These are phyloP conservation scores for Fraxinus floribunda DNA, from an alignment of 305 asterid genomes.

Conservation along the genomic window DNA sequence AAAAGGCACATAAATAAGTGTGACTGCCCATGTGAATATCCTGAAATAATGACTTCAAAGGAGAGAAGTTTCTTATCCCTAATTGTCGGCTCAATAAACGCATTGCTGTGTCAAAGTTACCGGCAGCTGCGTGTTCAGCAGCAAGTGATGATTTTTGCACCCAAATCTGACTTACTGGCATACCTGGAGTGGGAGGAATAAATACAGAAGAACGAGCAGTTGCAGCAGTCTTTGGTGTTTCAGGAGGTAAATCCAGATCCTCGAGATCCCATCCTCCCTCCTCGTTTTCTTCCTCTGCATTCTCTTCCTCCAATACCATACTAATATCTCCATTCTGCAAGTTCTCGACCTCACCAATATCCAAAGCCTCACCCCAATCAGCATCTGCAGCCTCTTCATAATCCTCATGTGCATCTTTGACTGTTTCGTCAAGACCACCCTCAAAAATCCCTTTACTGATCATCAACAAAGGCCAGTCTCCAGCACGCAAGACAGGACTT, in stretches of 20 bases:
- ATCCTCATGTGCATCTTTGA: slow-evolving; percentile 43
- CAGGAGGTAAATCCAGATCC: slow-evolving; percentile 51
- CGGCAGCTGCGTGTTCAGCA: background rate
- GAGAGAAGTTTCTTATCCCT: background rate
- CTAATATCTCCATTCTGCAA: slow-evolving; percentile 49
- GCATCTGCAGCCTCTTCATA: slow-evolving; percentile 64
- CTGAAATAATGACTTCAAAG: background rate
- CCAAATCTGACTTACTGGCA: background rate
- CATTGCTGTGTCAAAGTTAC: background rate
- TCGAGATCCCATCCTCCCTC: slow-evolving; percentile 69
- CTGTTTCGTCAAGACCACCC: slow-evolving; percentile 49
- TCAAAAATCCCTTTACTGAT: slow-evolving; percentile 38
- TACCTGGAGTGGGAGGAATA: background rate
- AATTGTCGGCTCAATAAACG: background rate
- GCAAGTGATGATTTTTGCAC: background rate
- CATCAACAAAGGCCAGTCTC: slow-evolving; percentile 60
- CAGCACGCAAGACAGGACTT: slow-evolving; percentile 46
- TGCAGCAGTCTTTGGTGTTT: background rate
- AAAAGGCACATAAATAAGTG: slow-evolving; percentile 20
- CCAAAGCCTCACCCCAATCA: slow-evolving; percentile 64
- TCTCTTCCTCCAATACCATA: slow-evolving; percentile 42
- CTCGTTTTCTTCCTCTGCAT: slow-evolving; percentile 37
- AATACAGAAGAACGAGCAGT: background rate
- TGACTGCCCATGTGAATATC: background rate
- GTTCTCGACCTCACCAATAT: slow-evolving; percentile 53